Percentiles rank a stretch among this genome's conserved stretches.
Evolutionary conservation across 2,329 filamentous ascomycete genomes (phyloP).

Genomic region (Pseudogymnoascus destructans): DNA sequence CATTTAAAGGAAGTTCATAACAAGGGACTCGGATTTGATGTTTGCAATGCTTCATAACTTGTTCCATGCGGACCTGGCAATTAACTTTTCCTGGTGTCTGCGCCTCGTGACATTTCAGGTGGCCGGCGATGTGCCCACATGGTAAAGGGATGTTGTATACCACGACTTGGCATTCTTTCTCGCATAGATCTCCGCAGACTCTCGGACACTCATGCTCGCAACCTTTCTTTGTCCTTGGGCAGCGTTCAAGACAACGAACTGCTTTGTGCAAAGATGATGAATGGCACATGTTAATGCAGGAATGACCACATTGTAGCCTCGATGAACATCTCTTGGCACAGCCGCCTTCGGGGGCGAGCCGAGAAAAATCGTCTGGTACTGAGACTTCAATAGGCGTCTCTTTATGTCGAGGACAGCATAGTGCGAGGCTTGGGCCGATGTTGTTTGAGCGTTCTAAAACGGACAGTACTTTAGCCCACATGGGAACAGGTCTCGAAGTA

Average conservation of each 20-base stretch:
- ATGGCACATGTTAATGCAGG: constrained; percentile 35
- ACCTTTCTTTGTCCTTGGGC: constrained; percentile 29
- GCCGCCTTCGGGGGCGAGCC: constrained; percentile 46
- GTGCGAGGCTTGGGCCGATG: constrained; percentile 37
- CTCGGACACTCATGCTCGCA: constrained; percentile 35
- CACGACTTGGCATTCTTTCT: constrained; percentile 26
- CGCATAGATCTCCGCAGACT: constrained; percentile 33
- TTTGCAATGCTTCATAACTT: constrained; percentile 38
- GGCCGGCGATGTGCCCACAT: constrained; percentile 31
- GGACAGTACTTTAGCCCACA: constrained; percentile 48
- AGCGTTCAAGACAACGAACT: constrained; percentile 34
- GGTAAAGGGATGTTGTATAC: constrained; percentile 25
- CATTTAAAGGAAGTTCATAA: constrained; percentile 30
- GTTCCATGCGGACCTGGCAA: constrained; percentile 36
- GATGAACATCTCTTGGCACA: constrained; percentile 29
- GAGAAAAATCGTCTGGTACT: constrained; percentile 20
- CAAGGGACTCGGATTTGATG: constrained; percentile 42
- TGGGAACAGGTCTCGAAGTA: constrained; percentile 41
- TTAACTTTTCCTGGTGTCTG: constrained; percentile 34
- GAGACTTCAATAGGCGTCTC: constrained; percentile 32
- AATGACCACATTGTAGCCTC: constrained; percentile 34
- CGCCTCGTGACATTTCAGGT: constrained; percentile 28
- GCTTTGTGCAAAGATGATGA: constrained; percentile 34
- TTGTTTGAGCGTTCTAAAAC: constrained; percentile 35
- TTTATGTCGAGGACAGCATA: constrained; percentile 49